Base-by-base conservation (phyloP, 805 yeast genomes). In the Candida methanosorbosa region DNA sequence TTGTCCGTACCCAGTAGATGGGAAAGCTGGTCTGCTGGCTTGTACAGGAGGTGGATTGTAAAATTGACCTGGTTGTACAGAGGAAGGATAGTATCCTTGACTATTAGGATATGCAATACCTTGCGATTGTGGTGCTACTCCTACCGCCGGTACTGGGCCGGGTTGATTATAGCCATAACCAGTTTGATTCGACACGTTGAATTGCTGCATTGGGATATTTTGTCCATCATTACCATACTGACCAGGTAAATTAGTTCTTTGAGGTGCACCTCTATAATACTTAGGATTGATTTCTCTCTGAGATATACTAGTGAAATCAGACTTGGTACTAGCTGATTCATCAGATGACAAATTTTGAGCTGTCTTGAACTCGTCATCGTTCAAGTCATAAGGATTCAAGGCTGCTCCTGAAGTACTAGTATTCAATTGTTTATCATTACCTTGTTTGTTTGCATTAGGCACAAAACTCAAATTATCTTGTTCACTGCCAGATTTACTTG, bases 221-320 rank as follows among this genome's bases (percentile, higher is more conserved):
- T 12, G 31, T 9, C 31, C 34, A 16, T 25, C 36, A 26, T 36
- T 36, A 32, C 20, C 21, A 19, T 35, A 28, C 29, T 42, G 52
- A 4, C 49, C 52, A n/a, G 49, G 48, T n/a, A 41, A 28, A 15
- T 26, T 28, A 6, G 48, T 35, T 30, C 54, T 54, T 21, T 43
- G 49, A 8, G 48, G 45, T 18, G 57, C 56, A 24, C 63, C 66
- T 37, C 58, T 49, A 36, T 61, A 65, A 44, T 72, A 76, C 19
- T 62, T 57, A 14, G 81, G 83, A 47, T 81, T 81, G 13, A 75
- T 67, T 19, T 78, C 87, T 51, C 90, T 64, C 56, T 81, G 90
- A 7, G 88, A 79, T 2, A 82, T 83, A 34, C 86, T 77, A 2
- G 92, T 81, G 55, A 82, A 79, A 48, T 78, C 80, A 1, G 90